Evolutionary conservation across 331 rosid genomes (phyloP).

Genomic region (Stylosanthes scabra): DNA sequence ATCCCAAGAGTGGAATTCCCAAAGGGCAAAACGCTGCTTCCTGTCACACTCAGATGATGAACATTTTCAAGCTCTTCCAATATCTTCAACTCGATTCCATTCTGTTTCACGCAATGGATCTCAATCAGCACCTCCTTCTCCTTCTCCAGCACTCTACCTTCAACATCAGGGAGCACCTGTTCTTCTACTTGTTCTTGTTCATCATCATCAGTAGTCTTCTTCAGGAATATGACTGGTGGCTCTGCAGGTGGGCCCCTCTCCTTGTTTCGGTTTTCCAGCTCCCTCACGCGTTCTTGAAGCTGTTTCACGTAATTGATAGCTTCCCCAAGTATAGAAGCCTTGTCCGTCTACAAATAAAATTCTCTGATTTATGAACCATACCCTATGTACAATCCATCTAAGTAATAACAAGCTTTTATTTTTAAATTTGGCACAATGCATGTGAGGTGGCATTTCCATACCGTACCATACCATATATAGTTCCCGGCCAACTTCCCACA

Average conservation of each 20-base stretch:
- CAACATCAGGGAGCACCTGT: constrained; percentile 57
- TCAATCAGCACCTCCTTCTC: constrained; percentile 44
- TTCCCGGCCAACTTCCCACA: background rate
- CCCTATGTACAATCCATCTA: too few species aligned
- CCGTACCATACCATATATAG: too few species aligned
- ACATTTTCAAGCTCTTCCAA: constrained; percentile 32
- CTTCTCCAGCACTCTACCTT: constrained; percentile 60
- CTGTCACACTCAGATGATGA: constrained; percentile 35
- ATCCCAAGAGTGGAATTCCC: constrained; percentile 48
- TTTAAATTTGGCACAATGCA: too few species aligned
- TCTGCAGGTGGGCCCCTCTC: constrained; percentile 1
- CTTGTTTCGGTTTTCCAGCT: constrained; percentile 48
- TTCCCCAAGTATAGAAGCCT: constrained; percentile 74
- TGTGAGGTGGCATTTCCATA: too few species aligned
- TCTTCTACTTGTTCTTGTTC: background rate
- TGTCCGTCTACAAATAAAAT: constrained; percentile 56
- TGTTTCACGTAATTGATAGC: constrained; percentile 65
- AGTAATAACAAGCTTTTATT: too few species aligned
- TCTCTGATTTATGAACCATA: too few species aligned
- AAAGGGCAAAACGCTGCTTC: constrained; percentile 41
- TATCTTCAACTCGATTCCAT: constrained; percentile 37
- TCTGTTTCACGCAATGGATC: constrained; percentile 41
- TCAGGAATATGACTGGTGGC: constrained; percentile 3
- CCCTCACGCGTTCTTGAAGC: constrained; percentile 60
- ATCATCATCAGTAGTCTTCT: constrained; percentile 29